A percentile compares a stretch with the other conserved stretches of the same genome.
phyloP scores from a whole-genome alignment of 2,329 filamentous ascomycete genomes.

The Cryphonectria parasitica region DNA sequence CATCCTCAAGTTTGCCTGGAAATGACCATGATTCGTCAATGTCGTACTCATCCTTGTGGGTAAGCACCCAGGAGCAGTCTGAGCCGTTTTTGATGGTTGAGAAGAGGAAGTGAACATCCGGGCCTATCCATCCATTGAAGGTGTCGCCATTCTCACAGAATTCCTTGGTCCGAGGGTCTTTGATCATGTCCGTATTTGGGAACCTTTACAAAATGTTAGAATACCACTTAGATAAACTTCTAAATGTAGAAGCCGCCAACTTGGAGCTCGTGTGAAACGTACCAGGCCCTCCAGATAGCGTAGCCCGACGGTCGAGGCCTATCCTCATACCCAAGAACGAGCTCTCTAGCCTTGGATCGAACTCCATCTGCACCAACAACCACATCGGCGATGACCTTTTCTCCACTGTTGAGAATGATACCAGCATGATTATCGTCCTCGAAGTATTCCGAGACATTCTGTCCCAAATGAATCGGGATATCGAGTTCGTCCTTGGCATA shows the following conservation, averaged over 20 bases:
- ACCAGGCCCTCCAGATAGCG: slow-evolving; percentile 58
- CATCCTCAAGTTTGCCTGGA: slow-evolving; percentile 55
- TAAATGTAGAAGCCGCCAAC: too few species aligned
- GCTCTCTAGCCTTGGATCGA: slow-evolving; percentile 54
- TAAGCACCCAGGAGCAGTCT: slow-evolving; percentile 63
- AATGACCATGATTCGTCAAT: slow-evolving; percentile 61
- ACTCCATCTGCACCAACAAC: slow-evolving; percentile 61
- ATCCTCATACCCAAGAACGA: slow-evolving; percentile 55
- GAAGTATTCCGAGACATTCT: slow-evolving; percentile 56
- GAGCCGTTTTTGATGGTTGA: slow-evolving; percentile 59
- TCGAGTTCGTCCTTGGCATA: slow-evolving; percentile 58
- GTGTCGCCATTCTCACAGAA: slow-evolving; percentile 61
- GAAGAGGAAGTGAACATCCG: slow-evolving; percentile 60
- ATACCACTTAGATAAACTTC: background rate
- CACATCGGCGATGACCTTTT: slow-evolving; percentile 51
- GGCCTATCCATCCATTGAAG: slow-evolving; percentile 63
- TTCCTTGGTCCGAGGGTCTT: slow-evolving; percentile 54
- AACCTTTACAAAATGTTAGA: slow-evolving; percentile 38
- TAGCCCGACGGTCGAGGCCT: slow-evolving; percentile 56
- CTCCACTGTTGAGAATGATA: slow-evolving; percentile 53
- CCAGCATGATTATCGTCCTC: slow-evolving; percentile 56
- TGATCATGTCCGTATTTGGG: slow-evolving; percentile 54
- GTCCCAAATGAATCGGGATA: slow-evolving; percentile 59
- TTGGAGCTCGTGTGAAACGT: slow-evolving; percentile 22
- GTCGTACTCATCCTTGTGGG: slow-evolving; percentile 56